Evolutionary conservation across 164 flowering plant species (phyloP).

Genomic region (Annona cherimola): DNA sequence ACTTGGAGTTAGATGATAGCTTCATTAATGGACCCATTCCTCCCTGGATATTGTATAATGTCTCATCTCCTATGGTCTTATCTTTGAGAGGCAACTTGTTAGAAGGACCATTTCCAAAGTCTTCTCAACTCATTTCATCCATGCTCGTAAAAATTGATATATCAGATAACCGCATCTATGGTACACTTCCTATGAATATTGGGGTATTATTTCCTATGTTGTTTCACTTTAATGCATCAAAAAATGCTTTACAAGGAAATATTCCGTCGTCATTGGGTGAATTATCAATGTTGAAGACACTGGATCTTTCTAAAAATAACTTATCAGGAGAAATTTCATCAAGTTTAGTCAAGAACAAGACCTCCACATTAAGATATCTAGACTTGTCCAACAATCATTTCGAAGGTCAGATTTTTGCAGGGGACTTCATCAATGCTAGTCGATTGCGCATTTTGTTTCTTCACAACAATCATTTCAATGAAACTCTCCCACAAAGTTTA

Average conservation of each 20-base stretch:
- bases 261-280: neutral
- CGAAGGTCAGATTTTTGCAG: neutral
- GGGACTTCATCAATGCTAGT: neutral
- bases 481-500: neutral
- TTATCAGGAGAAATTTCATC: constrained; percentile 1
- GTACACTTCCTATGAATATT: too few relatives aligned
- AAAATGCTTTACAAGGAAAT: neutral
- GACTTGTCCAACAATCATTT: constrained; percentile 1
- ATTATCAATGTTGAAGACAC: neutral
- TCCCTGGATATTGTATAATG: too few relatives aligned
- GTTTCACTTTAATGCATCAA: neutral
- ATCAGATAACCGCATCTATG: too few relatives aligned
- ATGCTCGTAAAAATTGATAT: too few relatives aligned
- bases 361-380: neutral
- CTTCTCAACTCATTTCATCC: too few relatives aligned
- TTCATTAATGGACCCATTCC: too few relatives aligned
- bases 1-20: too few relatives aligned
- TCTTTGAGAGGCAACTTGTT: too few relatives aligned
- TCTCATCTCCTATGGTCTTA: too few relatives aligned
- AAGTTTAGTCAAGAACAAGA: neutral
- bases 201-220: neutral
- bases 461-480: neutral
- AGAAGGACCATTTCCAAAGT: too few relatives aligned
- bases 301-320: neutral
- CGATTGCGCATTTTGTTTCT: neutral